These are phyloP conservation scores for Mycena indigotica DNA, from an alignment of 768 basidiomycete genomes.

Conservation along the genomic window DNA sequence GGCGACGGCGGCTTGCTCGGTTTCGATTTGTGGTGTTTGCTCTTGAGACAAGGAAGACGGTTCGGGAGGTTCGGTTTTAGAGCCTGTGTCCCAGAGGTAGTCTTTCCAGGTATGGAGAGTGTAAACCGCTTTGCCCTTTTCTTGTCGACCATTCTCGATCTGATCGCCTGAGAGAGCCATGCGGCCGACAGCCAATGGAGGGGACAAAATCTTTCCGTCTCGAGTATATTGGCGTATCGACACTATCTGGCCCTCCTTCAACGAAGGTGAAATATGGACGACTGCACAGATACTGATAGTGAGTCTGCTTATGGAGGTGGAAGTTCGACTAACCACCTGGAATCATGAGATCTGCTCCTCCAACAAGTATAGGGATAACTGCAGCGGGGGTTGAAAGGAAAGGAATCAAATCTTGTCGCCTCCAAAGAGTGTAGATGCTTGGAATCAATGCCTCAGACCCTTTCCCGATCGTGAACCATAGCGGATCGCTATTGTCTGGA, in stretches of 20 bases:
- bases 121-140: constrained; percentile 78
- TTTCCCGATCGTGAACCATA: constrained; percentile 80
- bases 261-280: constrained; percentile 49
- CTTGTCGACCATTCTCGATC: constrained; percentile 42
- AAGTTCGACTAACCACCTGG: constrained; percentile 65
- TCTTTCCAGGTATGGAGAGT: constrained; percentile 80
- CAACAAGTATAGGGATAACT: constrained; percentile 70
- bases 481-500: constrained; percentile 63
- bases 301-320: constrained; percentile 4
- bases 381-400: constrained; percentile 68
- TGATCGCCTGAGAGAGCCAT: constrained; percentile 60
- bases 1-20: constrained; percentile 9
- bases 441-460: constrained; percentile 69
- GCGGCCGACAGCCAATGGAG: constrained; percentile 76
- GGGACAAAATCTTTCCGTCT: constrained; percentile 39
- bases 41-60: constrained; percentile 28
- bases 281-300: constrained; percentile 42
- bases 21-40: not conserved
- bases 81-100: constrained; percentile 70
- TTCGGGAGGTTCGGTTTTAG: constrained; percentile 59
- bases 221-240: constrained; percentile 56
- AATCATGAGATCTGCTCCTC: constrained; percentile 88
- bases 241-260: constrained; percentile 57
- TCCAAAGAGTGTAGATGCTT: constrained; percentile 84
- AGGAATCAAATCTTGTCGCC: constrained; percentile 66